Evolutionary conservation across 805 yeast genomes (phyloP).

Genomic region (Cyberlindnera sargentensis): DNA sequence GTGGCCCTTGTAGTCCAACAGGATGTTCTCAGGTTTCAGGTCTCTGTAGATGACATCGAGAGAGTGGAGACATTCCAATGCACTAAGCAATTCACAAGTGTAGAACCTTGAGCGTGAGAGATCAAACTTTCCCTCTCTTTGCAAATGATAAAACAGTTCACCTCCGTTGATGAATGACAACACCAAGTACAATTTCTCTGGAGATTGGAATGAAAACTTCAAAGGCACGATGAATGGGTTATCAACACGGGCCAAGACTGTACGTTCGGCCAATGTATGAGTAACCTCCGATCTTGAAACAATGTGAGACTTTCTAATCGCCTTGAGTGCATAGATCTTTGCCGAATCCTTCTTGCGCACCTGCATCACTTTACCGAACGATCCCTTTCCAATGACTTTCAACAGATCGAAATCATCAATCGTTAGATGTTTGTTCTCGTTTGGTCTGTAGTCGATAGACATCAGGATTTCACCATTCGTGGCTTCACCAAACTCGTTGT

Average conservation of each 20-base stretch:
- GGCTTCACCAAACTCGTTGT: conserved; percentile 6
- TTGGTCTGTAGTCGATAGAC: conserved; percentile 64
- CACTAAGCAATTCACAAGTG: conserved; percentile 89
- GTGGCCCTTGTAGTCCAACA: conserved; percentile 94
- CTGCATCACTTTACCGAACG: conserved; percentile 98
- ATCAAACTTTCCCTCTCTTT: conserved; percentile 82
- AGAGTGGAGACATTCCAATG: conserved; percentile 85
- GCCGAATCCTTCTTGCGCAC: conserved; percentile 93
- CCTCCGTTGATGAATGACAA: conserved; percentile 95
- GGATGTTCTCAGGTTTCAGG: conserved; percentile 91
- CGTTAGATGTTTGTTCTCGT: conserved; percentile 57
- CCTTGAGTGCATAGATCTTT: conserved; percentile 90
- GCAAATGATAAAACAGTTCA: conserved; percentile 90
- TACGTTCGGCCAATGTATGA: conserved; percentile 93
- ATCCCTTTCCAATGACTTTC: conserved; percentile 96
- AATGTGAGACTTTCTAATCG: conserved; percentile 89
- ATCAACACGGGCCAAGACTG: conserved; percentile 86
- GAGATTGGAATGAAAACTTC: conserved; percentile 94
- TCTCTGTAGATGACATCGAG: conserved; percentile 93
- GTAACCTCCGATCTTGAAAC: conserved; percentile 92
- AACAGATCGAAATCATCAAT: conserved; percentile 90
- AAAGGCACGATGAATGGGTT: conserved; percentile 96
- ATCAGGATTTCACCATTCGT: conserved; percentile 48
- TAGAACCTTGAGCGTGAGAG: conserved; percentile 87
- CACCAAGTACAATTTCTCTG: conserved; percentile 88